Base-by-base conservation (phyloP, 2,329 filamentous ascomycete species). In the Apiospora koreana region DNA sequence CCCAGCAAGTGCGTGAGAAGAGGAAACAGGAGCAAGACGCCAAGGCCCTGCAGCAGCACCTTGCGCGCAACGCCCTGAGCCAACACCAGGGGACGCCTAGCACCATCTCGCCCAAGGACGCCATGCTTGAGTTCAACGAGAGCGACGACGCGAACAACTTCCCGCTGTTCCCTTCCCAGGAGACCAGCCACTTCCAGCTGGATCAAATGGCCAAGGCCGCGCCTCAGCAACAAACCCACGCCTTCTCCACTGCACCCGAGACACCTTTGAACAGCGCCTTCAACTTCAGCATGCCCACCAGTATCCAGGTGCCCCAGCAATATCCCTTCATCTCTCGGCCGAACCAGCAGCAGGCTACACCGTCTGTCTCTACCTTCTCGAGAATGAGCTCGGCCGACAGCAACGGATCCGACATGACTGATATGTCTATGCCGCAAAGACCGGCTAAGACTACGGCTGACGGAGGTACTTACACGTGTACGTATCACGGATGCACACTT, bases 101-200 rank as follows among this genome's bases (percentile, higher is more conserved):
- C 81, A 97, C 95, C 0, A 97, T 99, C 65, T 98, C 95, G 1
- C 96, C 95, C 31, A 97, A 97, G 82, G 95, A 98, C 77, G 93
- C 95, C 1, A 83, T 97, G 71, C 83, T 98, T 67, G 95, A 98
- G 71, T 97, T 95, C 78, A 89, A 92, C 72, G 94, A 96, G 48
- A 81, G 85, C 0, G 93, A 95, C 2, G 90, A 92, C 65, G 83
- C 88, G 5, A 89, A 89, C 71, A 89, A 89, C 71, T 89, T 92
- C 75, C 90, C 93, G 16, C 83, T 97, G 25, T 97, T 97, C 78
- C 88, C 93, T 3, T 85, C 88, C 1, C 85, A 88, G 69, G 85
- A 88, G 54, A 79, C 84, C 64, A 82, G 77, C 25, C 82, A 77
- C 23, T 88, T 86, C 50, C 78, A 81, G 28, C 68, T 83, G 58